Conservation (phyloP, 331 rosid species). For the Dryas integrifolia region DNA sequence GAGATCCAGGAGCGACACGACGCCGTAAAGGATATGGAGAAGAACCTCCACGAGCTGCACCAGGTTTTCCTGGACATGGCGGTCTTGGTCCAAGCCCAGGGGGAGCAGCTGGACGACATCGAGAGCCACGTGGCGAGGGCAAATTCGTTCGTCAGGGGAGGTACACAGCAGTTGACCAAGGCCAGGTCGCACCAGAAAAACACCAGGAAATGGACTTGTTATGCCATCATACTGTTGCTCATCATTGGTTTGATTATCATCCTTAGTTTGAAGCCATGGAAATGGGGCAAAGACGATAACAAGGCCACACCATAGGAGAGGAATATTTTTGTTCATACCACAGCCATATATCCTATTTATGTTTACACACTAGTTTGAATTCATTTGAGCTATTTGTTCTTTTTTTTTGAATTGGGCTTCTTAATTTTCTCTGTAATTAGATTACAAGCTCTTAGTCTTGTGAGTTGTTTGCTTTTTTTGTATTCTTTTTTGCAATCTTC, state of each 20-base stretch:
- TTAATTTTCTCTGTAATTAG: not conserved
- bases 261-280: constrained; percentile 54
- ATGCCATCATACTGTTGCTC: constrained; percentile 48
- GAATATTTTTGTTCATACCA: not conserved
- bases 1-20: constrained; percentile 95
- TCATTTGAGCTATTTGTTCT: not conserved
- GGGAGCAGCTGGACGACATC: constrained; percentile 71
- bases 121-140: constrained; percentile 82
- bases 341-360: not conserved
- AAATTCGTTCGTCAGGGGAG: constrained; percentile 61
- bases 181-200: constrained; percentile 72
- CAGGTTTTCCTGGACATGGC: constrained; percentile 93
- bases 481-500: not conserved
- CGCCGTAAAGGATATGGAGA: constrained; percentile 75
- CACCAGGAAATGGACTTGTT: constrained; percentile 69
- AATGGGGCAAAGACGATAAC: constrained; percentile 14
- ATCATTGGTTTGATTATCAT: constrained; percentile 51
- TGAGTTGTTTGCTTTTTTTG: not conserved
- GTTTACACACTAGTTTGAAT: not conserved
- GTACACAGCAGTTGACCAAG: constrained; percentile 49
- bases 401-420: not conserved
- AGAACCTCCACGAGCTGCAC: constrained; percentile 72
- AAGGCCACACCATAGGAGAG: not conserved
- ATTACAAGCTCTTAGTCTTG: not conserved
- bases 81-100: constrained; percentile 76